These are phyloP conservation scores for Malania oleifera DNA, from an alignment of 164 flowering plant genomes.

Conservation along the genomic window DNA sequence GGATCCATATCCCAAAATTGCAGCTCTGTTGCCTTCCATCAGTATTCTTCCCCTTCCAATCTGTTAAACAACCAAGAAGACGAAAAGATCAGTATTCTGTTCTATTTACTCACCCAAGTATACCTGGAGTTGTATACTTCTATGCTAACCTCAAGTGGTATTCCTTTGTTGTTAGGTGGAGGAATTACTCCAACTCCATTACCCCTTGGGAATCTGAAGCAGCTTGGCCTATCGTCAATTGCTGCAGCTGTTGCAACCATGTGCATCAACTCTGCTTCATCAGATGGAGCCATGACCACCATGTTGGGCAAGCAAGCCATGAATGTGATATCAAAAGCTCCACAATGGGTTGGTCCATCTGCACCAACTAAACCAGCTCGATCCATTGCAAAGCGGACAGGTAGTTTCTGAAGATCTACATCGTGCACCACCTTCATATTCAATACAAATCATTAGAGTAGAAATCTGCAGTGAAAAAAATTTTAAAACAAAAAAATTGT, in stretches of 20 bases:
- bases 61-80: constrained; percentile 26
- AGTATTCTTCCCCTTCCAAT: constrained; percentile 84
- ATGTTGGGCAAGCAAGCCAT: constrained; percentile 97
- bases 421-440: constrained; percentile 75
- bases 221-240: constrained; percentile 82
- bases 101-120: neutral
- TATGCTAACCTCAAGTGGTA: constrained; percentile 63
- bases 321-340: constrained; percentile 87
- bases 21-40: constrained; percentile 72
- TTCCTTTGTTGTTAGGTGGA: constrained; percentile 71
- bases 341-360: constrained; percentile 96
- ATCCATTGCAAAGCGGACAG: constrained; percentile 88
- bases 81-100: neutral
- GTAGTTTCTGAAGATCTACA: constrained; percentile 89
- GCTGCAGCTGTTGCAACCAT: constrained; percentile 93
- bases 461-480: neutral
- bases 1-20: constrained; percentile 76
- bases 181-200: constrained; percentile 67
- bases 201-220: constrained; percentile 90
- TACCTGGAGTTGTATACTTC: neutral
- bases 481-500: neutral
- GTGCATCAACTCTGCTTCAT: constrained; percentile 85
- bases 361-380: constrained; percentile 94
- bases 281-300: constrained; percentile 95
- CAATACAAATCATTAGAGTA: neutral